phyloP scores from a whole-genome alignment of 2,329 filamentous ascomycete genomes.

The Arachnomyces sp. region DNA sequence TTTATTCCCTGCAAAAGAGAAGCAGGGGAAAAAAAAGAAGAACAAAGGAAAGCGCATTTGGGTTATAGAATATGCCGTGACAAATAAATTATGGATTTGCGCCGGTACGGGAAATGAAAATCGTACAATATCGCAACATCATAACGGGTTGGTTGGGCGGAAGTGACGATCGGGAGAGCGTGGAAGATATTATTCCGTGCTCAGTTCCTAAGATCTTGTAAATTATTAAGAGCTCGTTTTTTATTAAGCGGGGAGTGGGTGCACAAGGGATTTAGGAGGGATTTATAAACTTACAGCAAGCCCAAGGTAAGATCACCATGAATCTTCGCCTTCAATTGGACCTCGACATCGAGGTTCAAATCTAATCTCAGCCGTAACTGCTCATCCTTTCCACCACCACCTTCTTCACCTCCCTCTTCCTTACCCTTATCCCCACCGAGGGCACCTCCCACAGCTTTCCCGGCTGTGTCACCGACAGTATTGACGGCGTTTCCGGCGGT shows the following conservation, averaged over 20 bases:
- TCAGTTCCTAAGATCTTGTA: background rate
- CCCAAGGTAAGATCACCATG: constrained; percentile 75
- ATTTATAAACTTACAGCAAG: constrained; percentile 55
- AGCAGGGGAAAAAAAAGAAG: too few species aligned
- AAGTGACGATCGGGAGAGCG: too few species aligned
- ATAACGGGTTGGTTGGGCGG: too few species aligned
- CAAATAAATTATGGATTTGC: too few species aligned
- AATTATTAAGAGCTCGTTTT: background rate
- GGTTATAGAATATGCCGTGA: too few species aligned
- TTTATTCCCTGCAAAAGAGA: too few species aligned
- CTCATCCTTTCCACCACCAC: constrained; percentile 48
- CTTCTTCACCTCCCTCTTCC: constrained; percentile 37
- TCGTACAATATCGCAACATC: too few species aligned
- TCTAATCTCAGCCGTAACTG: constrained; percentile 66
- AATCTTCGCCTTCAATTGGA: constrained; percentile 77
- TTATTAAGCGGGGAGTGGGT: background rate
- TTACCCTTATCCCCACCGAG: constrained; percentile 27
- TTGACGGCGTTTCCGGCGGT: constrained; percentile 41
- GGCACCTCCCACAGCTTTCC: constrained; percentile 35
- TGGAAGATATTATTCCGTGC: background rate
- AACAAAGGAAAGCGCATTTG: too few species aligned
- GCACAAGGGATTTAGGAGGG: too few species aligned
- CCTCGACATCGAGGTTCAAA: constrained; percentile 73
- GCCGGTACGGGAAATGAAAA: too few species aligned
- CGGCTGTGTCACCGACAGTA: constrained; percentile 31